These are phyloP conservation scores for Suhomyces emberorum DNA, from an alignment of 805 yeast species.

Conservation along the genomic window DNA sequence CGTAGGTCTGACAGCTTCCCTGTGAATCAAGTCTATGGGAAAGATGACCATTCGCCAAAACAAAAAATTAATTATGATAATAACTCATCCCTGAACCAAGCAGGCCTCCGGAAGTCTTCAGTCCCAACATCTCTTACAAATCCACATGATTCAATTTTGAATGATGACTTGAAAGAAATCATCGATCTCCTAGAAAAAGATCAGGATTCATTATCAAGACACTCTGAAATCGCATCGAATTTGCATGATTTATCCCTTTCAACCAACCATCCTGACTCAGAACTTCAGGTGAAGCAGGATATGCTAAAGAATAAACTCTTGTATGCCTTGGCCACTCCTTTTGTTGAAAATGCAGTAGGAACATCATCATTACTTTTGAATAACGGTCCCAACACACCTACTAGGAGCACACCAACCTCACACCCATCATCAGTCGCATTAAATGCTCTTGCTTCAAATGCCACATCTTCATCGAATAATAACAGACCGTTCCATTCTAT, in stretches of 20 bases:
- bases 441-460: conserved; percentile 15
- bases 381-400: conserved; percentile 17
- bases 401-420: conserved; percentile 3
- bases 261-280: conserved; percentile 25
- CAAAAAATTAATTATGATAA: not conserved
- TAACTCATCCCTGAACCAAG: no score
- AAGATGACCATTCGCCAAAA: not conserved
- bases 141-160: conserved; percentile 18
- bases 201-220: conserved; percentile 24
- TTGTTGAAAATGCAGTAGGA: conserved; percentile 40
- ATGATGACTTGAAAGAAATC: conserved; percentile 47
- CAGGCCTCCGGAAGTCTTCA: not conserved
- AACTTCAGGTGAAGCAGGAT: conserved; percentile 31
- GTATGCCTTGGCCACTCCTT: conserved; percentile 67
- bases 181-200: conserved; percentile 46
- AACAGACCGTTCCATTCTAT: conserved; percentile 58
- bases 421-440: conserved; percentile 21
- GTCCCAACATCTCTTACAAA: not conserved
- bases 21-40: conserved; percentile 13
- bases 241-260: conserved; percentile 56
- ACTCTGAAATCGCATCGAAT: conserved; percentile 47
- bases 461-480: conserved; percentile 10
- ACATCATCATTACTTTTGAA: conserved; percentile 20
- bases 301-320: conserved; percentile 45
- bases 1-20: conserved; percentile 39